Conservation (phyloP, 345 rosid species). For the Lepidium aucheri region DNA sequence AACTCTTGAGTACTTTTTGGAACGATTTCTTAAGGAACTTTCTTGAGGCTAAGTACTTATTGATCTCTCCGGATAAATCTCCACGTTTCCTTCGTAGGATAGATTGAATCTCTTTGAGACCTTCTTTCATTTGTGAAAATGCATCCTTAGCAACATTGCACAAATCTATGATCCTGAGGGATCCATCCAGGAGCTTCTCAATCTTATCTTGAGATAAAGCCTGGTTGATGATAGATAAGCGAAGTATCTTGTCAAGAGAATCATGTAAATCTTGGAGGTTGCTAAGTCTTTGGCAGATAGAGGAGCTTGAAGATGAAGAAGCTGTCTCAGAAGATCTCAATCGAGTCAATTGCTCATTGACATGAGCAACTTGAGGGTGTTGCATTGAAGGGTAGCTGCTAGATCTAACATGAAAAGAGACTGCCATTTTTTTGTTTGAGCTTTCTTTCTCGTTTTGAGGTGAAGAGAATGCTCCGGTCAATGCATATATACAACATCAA, state of each 20-base stretch:
- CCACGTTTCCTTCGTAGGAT: slow-evolving; percentile 26
- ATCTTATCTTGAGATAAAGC: slow-evolving; percentile 26
- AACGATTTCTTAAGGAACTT: slow-evolving; percentile 34
- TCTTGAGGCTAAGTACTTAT: slow-evolving; percentile 38
- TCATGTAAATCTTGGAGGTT: slow-evolving; percentile 30
- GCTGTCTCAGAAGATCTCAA: slow-evolving; percentile 26
- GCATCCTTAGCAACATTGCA: slow-evolving; percentile 27
- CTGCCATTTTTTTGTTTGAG: slow-evolving; percentile 29
- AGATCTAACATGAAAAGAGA: slow-evolving; percentile 38
- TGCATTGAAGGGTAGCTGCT: slow-evolving; percentile 37
- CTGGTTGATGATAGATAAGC: slow-evolving; percentile 20
- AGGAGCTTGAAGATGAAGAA: slow-evolving; percentile 12
- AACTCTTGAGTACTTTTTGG: slow-evolving; percentile 26
- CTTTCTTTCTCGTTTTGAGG: slow-evolving; percentile 1
- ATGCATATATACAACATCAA: background rate
- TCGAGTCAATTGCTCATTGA: slow-evolving; percentile 29
- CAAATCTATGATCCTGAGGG: slow-evolving; percentile 31
- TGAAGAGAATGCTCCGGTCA: background rate
- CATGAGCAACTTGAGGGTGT: slow-evolving; percentile 33
- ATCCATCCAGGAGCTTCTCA: slow-evolving; percentile 31
- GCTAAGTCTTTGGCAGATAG: slow-evolving; percentile 6
- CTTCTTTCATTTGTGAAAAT: slow-evolving; percentile 26
- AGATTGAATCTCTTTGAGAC: slow-evolving; percentile 28
- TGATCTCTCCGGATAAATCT: slow-evolving; percentile 17
- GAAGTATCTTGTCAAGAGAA: slow-evolving; percentile 24